Conservation (phyloP, 768 basidiomycete species). For the Termitomyces sp. region DNA sequence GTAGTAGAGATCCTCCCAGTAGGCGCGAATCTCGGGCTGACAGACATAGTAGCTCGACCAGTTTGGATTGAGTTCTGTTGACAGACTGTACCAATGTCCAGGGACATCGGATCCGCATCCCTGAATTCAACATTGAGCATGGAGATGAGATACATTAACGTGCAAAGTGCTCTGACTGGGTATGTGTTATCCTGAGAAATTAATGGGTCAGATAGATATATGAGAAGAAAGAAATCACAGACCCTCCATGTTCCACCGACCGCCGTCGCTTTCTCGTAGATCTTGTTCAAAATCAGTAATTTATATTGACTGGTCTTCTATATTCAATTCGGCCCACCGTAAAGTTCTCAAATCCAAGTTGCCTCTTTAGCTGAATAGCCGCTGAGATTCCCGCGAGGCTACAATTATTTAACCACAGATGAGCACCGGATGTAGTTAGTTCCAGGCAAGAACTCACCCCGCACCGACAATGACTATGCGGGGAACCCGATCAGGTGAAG, state of each 20-base stretch:
- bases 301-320: neutral
- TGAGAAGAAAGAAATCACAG: slow-evolving; percentile 19
- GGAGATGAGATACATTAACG: neutral
- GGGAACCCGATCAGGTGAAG: slow-evolving; percentile 24
- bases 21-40: slow-evolving; percentile 51
- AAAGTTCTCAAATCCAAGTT: slow-evolving; percentile 46
- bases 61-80: slow-evolving; percentile 50
- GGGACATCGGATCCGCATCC: slow-evolving; percentile 59
- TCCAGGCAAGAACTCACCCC: slow-evolving; percentile 33
- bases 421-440: neutral
- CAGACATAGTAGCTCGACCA: slow-evolving; percentile 47
- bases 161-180: slow-evolving; percentile 34
- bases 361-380: slow-evolving; percentile 45
- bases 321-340: slow-evolving; percentile 36
- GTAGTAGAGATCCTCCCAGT: slow-evolving; percentile 47
- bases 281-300: slow-evolving; percentile 29
- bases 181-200: slow-evolving; percentile 50
- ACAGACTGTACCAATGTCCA: slow-evolving; percentile 55
- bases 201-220: neutral
- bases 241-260: slow-evolving; percentile 62
- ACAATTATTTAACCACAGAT: neutral
- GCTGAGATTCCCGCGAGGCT: slow-evolving; percentile 49
- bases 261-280: slow-evolving; percentile 46
- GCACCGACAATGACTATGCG: slow-evolving; percentile 50
- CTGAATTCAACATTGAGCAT: slow-evolving; percentile 20